Conservation (phyloP, 2,329 filamentous ascomycete species). For the Pseudogymnoascus sp. region DNA sequence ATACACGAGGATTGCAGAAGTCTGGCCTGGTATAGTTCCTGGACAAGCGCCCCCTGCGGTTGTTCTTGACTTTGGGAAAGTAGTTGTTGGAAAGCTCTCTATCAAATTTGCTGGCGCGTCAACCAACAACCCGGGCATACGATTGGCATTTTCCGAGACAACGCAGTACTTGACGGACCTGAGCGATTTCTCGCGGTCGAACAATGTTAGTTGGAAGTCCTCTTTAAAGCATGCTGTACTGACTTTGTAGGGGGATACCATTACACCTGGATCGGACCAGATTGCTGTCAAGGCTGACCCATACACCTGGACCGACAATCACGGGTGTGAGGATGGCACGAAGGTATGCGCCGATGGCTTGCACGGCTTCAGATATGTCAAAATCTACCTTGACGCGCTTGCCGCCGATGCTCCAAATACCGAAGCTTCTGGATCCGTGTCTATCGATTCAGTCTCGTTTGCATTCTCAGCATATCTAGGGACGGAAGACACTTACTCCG, state of each 20-base stretch:
- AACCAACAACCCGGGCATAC: conserved; percentile 31
- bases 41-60: conserved; percentile 27
- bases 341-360: conserved; percentile 43
- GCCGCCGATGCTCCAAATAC: conserved; percentile 37
- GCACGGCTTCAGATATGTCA: conserved; percentile 45
- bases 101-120: conserved; percentile 34
- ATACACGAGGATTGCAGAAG: conserved; percentile 6
- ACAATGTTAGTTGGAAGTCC: conserved; percentile 29
- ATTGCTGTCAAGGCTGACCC: conserved; percentile 35
- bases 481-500: conserved; percentile 39
- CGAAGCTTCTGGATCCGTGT: conserved; percentile 33
- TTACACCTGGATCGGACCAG: conserved; percentile 42
- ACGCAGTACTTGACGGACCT: conserved; percentile 35
- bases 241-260: conserved; percentile 25
- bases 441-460: conserved; percentile 35
- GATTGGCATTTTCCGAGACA: conserved; percentile 41
- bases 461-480: conserved; percentile 38
- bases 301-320: conserved; percentile 38
- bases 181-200: conserved; percentile 41
- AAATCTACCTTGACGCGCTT: conserved; percentile 38
- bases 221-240: conserved; percentile 9
- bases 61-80: conserved; percentile 42
- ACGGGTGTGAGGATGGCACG: conserved; percentile 34
- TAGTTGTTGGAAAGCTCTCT: conserved; percentile 35
- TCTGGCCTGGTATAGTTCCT: not conserved